phyloP scores from a whole-genome alignment of 2,329 filamentous ascomycete species.

The Fusarium miscanthi region DNA sequence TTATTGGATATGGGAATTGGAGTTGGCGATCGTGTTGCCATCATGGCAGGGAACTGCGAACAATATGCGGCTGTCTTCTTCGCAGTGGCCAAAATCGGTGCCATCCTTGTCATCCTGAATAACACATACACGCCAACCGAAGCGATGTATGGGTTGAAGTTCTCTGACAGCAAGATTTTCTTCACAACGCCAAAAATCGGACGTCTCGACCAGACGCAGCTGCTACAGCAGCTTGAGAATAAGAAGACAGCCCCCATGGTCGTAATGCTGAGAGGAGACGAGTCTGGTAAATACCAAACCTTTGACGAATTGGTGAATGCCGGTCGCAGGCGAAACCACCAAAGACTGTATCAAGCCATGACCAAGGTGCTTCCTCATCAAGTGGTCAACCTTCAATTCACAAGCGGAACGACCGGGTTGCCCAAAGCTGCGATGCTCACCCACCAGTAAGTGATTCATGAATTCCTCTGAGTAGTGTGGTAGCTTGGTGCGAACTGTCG shows the following conservation, averaged over 20 bases:
- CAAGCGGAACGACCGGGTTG: slow-evolving; percentile 77
- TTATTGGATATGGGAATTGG: slow-evolving; percentile 74
- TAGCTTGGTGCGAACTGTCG: background rate
- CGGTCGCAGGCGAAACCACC: slow-evolving; percentile 61
- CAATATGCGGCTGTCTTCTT: slow-evolving; percentile 84
- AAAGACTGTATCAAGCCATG: slow-evolving; percentile 64
- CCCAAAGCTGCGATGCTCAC: slow-evolving; percentile 82
- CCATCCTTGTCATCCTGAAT: slow-evolving; percentile 80
- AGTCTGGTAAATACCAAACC: slow-evolving; percentile 63
- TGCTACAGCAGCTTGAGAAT: slow-evolving; percentile 65
- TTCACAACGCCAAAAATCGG: slow-evolving; percentile 79
- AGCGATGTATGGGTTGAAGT: slow-evolving; percentile 75
- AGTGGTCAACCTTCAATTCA: slow-evolving; percentile 80
- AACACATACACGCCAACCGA: slow-evolving; percentile 84
- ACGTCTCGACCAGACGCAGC: slow-evolving; percentile 68
- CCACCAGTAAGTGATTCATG: slow-evolving; percentile 65
- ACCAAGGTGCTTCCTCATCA: slow-evolving; percentile 70
- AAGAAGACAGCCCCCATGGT: slow-evolving; percentile 61
- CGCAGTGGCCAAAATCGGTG: slow-evolving; percentile 73
- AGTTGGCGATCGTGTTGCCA: slow-evolving; percentile 76
- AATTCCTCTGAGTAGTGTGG: background rate
- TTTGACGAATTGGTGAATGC: slow-evolving; percentile 69
- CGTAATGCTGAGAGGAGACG: slow-evolving; percentile 68
- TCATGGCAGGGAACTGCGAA: slow-evolving; percentile 84
- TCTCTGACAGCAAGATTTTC: slow-evolving; percentile 77